Percentiles rank a stretch among this genome's conserved stretches.
phyloP scores from a whole-genome alignment of 2,329 filamentous ascomycete genomes.

The Alternaria arborescens region DNA sequence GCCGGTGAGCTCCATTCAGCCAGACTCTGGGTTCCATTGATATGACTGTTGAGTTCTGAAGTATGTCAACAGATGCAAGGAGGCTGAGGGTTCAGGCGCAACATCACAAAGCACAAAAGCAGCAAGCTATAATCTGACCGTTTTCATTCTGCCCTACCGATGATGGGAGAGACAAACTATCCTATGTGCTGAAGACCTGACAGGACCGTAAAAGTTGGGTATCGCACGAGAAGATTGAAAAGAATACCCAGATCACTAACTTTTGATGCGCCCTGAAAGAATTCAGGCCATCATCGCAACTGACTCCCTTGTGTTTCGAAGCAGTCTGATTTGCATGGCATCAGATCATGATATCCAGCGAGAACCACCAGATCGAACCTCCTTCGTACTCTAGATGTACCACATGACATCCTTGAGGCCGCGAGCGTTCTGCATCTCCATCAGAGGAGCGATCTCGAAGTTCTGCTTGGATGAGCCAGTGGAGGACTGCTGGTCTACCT shows the following conservation, averaged over 20 bases:
- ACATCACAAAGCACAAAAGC: conserved; percentile 1
- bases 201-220: conserved; percentile 1
- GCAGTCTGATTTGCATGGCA: not conserved
- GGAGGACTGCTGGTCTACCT: conserved; percentile 37
- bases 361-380: not conserved
- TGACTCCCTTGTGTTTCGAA: not conserved
- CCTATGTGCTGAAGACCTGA: not conserved
- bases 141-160: conserved; percentile 2
- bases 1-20: not conserved
- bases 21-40: not conserved
- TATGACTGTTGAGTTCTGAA: not conserved
- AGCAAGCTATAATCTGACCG: not conserved
- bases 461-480: conserved; percentile 42
- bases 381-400: conserved; percentile 54
- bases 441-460: conserved; percentile 50
- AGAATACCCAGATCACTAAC: conserved; percentile 1
- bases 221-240: conserved; percentile 1
- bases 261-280: conserved; percentile 10
- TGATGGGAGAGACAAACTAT: not conserved
- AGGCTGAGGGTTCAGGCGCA: not conserved
- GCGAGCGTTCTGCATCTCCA: conserved; percentile 52
- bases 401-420: conserved; percentile 58
- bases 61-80: not conserved
- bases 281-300: conserved; percentile 8
- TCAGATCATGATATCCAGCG: not conserved